These are phyloP conservation scores for Iberis amara DNA, from an alignment of 441 rosid genomes.

Conservation along the genomic window DNA sequence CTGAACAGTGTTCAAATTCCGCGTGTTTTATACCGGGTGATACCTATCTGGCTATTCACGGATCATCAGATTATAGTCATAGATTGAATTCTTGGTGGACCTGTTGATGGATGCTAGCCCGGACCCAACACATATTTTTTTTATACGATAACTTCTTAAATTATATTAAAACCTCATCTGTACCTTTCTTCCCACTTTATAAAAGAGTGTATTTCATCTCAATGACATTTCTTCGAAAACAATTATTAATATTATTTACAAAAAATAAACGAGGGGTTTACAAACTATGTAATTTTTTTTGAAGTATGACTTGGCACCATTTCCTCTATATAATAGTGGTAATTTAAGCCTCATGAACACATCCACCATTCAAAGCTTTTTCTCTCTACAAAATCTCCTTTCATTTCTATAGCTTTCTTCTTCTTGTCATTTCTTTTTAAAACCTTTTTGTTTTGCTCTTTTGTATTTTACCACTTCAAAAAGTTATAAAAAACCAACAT, in stretches of 20 bases:
- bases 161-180: no score
- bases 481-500: slow-evolving; percentile 24
- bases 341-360: slow-evolving; percentile 4
- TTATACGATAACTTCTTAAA: no score
- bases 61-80: no score
- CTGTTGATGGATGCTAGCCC: no score
- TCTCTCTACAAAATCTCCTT: slow-evolving; percentile 20
- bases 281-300: no score
- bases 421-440: slow-evolving; percentile 19
- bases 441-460: slow-evolving; percentile 5
- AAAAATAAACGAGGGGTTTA: slow-evolving; percentile 8
- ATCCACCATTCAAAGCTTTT: slow-evolving; percentile 18
- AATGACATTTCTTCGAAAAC: not conserved
- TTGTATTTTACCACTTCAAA: slow-evolving; percentile 18
- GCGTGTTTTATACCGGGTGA: no score
- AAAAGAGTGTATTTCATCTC: no score
- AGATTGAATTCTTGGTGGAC: no score
- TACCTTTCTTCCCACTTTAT: no score
- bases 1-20: no score
- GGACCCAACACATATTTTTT: no score
- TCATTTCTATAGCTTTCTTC: slow-evolving; percentile 25
- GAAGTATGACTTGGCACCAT: slow-evolving; percentile 10
- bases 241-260: not conserved
- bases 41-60: no score
- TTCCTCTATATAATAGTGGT: slow-evolving; percentile 21